Evolutionary conservation across 371 early-diverging fungal genomes (phyloP).

Genomic region (Circinella minor): DNA sequence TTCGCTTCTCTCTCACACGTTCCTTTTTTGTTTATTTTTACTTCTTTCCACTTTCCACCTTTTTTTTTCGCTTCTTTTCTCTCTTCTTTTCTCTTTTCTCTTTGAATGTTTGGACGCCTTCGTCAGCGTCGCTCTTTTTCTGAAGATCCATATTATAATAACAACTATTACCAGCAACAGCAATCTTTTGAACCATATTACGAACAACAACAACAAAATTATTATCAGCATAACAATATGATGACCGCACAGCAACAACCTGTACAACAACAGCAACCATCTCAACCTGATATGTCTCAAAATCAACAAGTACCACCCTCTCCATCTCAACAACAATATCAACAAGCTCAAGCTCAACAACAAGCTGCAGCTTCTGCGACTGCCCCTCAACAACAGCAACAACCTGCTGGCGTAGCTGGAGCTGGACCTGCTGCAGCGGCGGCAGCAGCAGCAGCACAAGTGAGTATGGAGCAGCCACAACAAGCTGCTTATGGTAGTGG

Average conservation of each 20-base stretch:
- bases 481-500: neutral
- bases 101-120: slow-evolving; percentile 11
- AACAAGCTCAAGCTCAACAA: slow-evolving; percentile 6
- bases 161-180: neutral
- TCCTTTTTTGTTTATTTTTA: slow-evolving; percentile 1
- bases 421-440: neutral
- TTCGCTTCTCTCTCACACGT: neutral
- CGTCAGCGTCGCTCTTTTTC: slow-evolving; percentile 9
- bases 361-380: neutral
- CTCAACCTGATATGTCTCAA: slow-evolving; percentile 7
- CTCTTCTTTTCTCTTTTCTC: neutral
- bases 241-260: slow-evolving; percentile 8
- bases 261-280: neutral
- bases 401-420: neutral
- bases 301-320: slow-evolving; percentile 14
- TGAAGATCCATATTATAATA: slow-evolving; percentile 2
- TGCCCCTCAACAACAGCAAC: neutral
- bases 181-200: neutral
- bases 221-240: slow-evolving; percentile 4
- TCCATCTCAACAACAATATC: slow-evolving; percentile 15
- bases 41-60: neutral
- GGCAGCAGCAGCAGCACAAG: too few relatives aligned
- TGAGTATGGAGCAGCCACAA: too few relatives aligned
- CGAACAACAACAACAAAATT: slow-evolving; percentile 11
- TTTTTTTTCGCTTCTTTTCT: neutral